Evolutionary conservation across 495 filamentous ascomycete genomes (phyloP).

Genomic region (Collariella sp.): DNA sequence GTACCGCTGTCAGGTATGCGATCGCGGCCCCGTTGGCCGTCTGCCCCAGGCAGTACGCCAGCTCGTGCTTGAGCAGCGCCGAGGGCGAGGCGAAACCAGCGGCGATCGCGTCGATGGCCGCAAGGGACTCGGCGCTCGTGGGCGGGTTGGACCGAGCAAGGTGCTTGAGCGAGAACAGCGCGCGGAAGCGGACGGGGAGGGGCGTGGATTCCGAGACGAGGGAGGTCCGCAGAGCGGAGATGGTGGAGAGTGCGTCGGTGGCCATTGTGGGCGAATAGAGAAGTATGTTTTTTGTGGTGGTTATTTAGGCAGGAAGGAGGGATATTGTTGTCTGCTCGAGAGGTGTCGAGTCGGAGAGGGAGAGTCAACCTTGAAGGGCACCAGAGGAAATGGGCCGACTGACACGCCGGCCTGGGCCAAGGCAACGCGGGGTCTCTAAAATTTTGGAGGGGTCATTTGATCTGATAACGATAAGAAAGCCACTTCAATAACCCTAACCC

Average conservation of each 20-base stretch:
- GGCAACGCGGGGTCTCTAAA: slow-evolving; percentile 6
- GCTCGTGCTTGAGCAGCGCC: slow-evolving; percentile 83
- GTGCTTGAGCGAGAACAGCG: slow-evolving; percentile 95
- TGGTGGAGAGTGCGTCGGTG: slow-evolving; percentile 19
- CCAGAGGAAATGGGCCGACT: slow-evolving; percentile 5
- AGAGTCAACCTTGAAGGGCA: background rate
- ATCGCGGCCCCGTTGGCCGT: slow-evolving; percentile 66
- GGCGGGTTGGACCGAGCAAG: slow-evolving; percentile 55
- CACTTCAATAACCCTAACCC: slow-evolving; percentile 9
- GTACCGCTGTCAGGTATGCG: slow-evolving; percentile 62
- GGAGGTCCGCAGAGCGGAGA: slow-evolving; percentile 60
- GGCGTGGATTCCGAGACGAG: slow-evolving; percentile 70
- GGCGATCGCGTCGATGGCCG: slow-evolving; percentile 87
- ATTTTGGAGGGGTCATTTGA: slow-evolving; percentile 14
- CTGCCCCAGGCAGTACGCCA: slow-evolving; percentile 96
- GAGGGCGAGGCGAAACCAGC: slow-evolving; percentile 79
- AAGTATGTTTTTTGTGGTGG: too few relatives aligned
- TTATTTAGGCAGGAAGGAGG: background rate
- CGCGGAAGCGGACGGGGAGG: slow-evolving; percentile 86
- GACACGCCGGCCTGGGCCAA: background rate
- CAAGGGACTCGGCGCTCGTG: slow-evolving; percentile 48
- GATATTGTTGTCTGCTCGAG: background rate
- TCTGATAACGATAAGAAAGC: slow-evolving; percentile 11
- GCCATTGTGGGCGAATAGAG: too few relatives aligned
- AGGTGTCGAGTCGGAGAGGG: background rate